Conservation (phyloP, 1,284 basidiomycete genomes). For the Omphalotus olearius region DNA sequence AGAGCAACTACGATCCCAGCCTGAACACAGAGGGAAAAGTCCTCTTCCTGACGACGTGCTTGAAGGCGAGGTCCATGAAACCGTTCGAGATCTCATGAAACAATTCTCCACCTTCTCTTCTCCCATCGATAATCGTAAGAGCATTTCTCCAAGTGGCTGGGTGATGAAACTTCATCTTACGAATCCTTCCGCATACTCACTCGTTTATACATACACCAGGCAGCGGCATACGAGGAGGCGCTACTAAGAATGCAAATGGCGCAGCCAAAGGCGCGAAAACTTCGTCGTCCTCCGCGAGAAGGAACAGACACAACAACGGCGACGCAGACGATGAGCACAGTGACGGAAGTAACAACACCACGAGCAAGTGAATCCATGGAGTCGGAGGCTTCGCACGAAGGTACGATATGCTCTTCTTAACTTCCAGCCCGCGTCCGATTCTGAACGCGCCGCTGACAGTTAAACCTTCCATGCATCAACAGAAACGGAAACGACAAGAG, state of each 20-base stretch:
- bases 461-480: slow-evolving; percentile 5
- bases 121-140: slow-evolving; percentile 14
- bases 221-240: slow-evolving; percentile 15
- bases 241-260: slow-evolving; percentile 8
- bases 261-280: slow-evolving; percentile 9
- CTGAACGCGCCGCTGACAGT: slow-evolving; percentile 1
- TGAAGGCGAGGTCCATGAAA: slow-evolving; percentile 26
- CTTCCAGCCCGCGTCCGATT: neutral
- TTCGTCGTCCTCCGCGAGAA: slow-evolving; percentile 7
- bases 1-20: slow-evolving; percentile 28
- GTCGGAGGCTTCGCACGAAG: neutral
- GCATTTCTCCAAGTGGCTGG: slow-evolving; percentile 15
- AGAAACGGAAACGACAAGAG: slow-evolving; percentile 5
- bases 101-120: slow-evolving; percentile 4
- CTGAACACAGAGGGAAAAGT: slow-evolving; percentile 13
- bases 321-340: slow-evolving; percentile 11
- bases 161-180: slow-evolving; percentile 10
- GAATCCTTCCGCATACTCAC: neutral
- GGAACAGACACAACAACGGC: slow-evolving; percentile 1
- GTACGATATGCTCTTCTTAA: neutral
- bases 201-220: slow-evolving; percentile 1
- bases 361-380: neutral
- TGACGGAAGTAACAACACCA: slow-evolving; percentile 12
- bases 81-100: slow-evolving; percentile 15
- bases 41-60: slow-evolving; percentile 28